phyloP scores from a whole-genome alignment of 768 basidiomycete species.

The Boletales sp. region DNA sequence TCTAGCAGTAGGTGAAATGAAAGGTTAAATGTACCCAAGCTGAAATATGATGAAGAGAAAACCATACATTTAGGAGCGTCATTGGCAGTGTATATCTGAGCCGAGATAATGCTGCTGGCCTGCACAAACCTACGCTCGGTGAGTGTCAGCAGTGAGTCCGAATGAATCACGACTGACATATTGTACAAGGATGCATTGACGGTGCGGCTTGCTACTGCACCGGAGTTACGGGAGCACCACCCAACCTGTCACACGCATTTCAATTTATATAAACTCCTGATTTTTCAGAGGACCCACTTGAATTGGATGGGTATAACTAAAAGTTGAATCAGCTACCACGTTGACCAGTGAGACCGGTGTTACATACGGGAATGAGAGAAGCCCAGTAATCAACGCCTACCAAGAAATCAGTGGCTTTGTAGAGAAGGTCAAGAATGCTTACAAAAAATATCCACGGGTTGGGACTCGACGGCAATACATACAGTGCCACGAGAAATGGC shows the following conservation, averaged over 20 bases:
- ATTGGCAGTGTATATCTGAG: conserved; percentile 55
- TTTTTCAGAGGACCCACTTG: conserved; percentile 28
- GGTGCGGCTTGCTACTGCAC: conserved; percentile 55
- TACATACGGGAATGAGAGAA: conserved; percentile 43
- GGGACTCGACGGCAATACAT: conserved; percentile 42
- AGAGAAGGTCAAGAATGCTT: conserved; percentile 8
- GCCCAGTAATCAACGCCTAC: conserved; percentile 41
- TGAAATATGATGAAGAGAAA: background rate
- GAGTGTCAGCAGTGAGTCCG: too few relatives aligned
- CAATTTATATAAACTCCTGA: too few relatives aligned
- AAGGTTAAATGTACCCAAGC: background rate
- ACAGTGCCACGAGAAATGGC: conserved; percentile 57
- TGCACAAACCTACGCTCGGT: conserved; percentile 37
- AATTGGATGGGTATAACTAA: conserved; percentile 46
- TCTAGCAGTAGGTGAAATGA: conserved; percentile 30
- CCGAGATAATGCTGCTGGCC: conserved; percentile 40
- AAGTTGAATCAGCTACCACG: background rate
- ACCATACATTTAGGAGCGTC: conserved; percentile 53
- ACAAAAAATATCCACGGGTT: conserved; percentile 56
- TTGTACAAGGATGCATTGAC: conserved; percentile 60
- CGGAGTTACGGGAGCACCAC: conserved; percentile 60
- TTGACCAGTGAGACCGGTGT: too few relatives aligned
- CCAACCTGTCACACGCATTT: conserved; percentile 32
- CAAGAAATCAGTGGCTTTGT: background rate
- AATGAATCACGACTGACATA: conserved; percentile 32